Evolutionary conservation across 805 yeast species (phyloP).

Genomic region (Zygotorulaspora chibaensis): DNA sequence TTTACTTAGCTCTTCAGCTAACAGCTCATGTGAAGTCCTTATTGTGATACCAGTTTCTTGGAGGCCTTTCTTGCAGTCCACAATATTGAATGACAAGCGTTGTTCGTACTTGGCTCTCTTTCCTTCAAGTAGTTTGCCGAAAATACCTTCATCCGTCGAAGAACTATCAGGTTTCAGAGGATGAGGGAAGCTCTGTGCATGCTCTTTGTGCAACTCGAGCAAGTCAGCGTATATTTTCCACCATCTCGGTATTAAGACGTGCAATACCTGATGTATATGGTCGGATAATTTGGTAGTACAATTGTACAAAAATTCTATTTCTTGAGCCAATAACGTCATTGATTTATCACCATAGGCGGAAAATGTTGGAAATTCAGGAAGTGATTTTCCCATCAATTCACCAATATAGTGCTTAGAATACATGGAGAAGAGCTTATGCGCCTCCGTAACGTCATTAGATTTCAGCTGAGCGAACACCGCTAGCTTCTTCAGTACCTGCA

Average conservation of each 20-base stretch:
- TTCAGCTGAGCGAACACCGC: slow-evolving; percentile 21
- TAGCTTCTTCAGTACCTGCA: slow-evolving; percentile 21
- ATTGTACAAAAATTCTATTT: slow-evolving; percentile 15
- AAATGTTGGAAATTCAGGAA: not conserved
- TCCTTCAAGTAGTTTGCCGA: slow-evolving; percentile 45
- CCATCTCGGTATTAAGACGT: slow-evolving; percentile 40
- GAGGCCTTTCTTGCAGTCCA: slow-evolving; percentile 42
- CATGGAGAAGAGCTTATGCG: slow-evolving; percentile 6
- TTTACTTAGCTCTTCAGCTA: slow-evolving; percentile 61
- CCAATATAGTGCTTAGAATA: slow-evolving; percentile 3
- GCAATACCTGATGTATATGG: slow-evolving; percentile 34
- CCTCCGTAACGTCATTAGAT: slow-evolving; percentile 17
- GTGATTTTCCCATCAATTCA: not conserved
- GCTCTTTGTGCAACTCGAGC: slow-evolving; percentile 34
- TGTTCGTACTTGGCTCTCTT: slow-evolving; percentile 46
- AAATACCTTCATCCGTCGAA: slow-evolving; percentile 19
- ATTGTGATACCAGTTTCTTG: slow-evolving; percentile 44
- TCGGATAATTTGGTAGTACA: slow-evolving; percentile 26
- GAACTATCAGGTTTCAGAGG: slow-evolving; percentile 14
- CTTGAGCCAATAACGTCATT: slow-evolving; percentile 9
- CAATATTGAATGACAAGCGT: slow-evolving; percentile 38
- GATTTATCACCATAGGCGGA: slow-evolving; percentile 7
- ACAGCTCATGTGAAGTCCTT: slow-evolving; percentile 50
- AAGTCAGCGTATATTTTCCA: slow-evolving; percentile 43
- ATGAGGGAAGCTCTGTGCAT: slow-evolving; percentile 29